Base-by-base conservation (phyloP, 352 stramenopile genomes). In the Phytophthora colocasiae region DNA sequence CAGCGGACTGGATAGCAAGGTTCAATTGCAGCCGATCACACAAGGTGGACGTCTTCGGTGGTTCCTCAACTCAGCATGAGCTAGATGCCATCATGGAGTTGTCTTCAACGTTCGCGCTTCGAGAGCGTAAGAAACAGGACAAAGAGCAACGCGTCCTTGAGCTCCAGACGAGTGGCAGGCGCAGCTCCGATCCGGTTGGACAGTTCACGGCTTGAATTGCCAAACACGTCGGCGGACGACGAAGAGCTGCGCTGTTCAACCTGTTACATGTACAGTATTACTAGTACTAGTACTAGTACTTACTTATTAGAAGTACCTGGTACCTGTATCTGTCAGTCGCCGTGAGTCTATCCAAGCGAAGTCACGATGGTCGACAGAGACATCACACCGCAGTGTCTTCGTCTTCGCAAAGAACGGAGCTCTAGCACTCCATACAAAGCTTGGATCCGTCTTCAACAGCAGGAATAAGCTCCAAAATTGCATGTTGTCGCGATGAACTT, bases 271-370 rank as follows among this genome's bases (percentile, higher is more conserved):
- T n/a, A n/a, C n/a, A n/a, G n/a, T n/a, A n/a, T n/a, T n/a, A n/a
- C n/a, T n/a, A n/a, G n/a, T n/a, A n/a, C n/a, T n/a, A n/a, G n/a
- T n/a, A n/a, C n/a, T n/a, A n/a, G n/a, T n/a, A n/a, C n/a, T n/a
- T n/a, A n/a, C n/a, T n/a, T n/a, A n/a, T n/a, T n/a, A n/a, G n/a
- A n/a, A n/a, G n/a, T n/a, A n/a, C n/a, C n/a, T n/a, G n/a, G n/a
- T n/a, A n/a, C n/a, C n/a, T n/a, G n/a, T n/a, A 71, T 67, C 49
- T 22, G 57, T 65, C 58, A 73, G 52, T 57, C 65, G 58, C 15
- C 46, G 10, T 36, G 31, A 48, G 58, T n/a, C 65, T 73, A 69
- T 73, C 65, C 65, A 62, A 50, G 40, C 59, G 52, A 69, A 14
- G 55, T 53, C 52, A 69, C 65, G 40, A 69, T 29, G 19, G 3